Base-by-base conservation (phyloP, 202 grass and related monocot genomes). In the Schoenoplectus triqueter region DNA sequence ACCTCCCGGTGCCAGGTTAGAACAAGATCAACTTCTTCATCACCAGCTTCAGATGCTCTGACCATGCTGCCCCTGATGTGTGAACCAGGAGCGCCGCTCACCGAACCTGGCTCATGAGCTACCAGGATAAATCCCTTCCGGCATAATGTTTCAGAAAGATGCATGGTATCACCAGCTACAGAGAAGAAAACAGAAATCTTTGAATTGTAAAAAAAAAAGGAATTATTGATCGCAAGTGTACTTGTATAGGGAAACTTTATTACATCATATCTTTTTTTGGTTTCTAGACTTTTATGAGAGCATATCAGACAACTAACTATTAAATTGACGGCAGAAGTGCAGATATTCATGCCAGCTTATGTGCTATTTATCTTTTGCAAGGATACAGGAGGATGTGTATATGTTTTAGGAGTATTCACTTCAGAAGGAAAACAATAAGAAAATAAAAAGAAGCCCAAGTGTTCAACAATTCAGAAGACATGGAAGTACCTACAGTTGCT, bases 21-120 rank as follows among this genome's bases (percentile, higher is more conserved):
- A 91, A 99, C 85, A 87, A 99, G 84, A 87, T 99, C 96, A 10
- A 99, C 93, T 90, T 99, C 96, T 90, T 96, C 92, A 50, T 92
- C 91, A 86, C 96, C 96, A 64, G 88, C 91, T 95, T 93, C 91
- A 46, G 96, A 92, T 81, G 91, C 93, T 82, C 96, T 93, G 86
- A 99, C 92, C 87, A 95, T 96, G 86, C 96, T 99, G 80, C 96
- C 96, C 93, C 96, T 92, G 77, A 99, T 99, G 84, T 99, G 96
- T 1, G 96, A 91, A 89, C 96, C 96, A 60, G 87, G 91, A 55
- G 92, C 84, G 62, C 86, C 90, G 66, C 74, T 90, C 42, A 84
- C 80, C 10, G 91, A 84, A 86, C 96, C 90, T 88, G 96, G 96
- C 84, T 99, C 96, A 77, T 99, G 90, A 87, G 93, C 91, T 63